A percentile compares a stretch with the other conserved stretches of the same genome.
Evolutionary conservation across 495 filamentous ascomycete species (phyloP).

Genomic region (Rhypophila decipiens): DNA sequence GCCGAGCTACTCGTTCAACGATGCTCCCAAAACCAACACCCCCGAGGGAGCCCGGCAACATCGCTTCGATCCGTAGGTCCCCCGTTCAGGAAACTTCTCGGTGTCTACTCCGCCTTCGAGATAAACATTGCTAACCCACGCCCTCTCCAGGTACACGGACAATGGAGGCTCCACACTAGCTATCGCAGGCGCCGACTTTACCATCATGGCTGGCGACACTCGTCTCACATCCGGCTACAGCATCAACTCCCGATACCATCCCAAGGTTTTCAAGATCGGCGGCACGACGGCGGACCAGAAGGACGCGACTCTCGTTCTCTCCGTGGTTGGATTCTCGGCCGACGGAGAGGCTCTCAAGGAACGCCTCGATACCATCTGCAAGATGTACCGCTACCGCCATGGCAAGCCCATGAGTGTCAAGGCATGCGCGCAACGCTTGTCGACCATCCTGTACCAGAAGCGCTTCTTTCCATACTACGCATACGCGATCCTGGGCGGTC

Average conservation of each 20-base stretch:
- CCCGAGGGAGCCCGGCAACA: constrained; percentile 57
- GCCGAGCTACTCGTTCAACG: constrained; percentile 53
- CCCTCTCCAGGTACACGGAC: constrained; percentile 74
- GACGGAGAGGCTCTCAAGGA: constrained; percentile 89
- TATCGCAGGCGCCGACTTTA: constrained; percentile 87
- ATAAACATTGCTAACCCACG: too few species aligned
- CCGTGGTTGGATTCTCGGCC: constrained; percentile 91
- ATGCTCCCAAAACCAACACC: constrained; percentile 36
- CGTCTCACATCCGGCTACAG: constrained; percentile 92
- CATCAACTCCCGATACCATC: constrained; percentile 91
- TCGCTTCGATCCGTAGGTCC: constrained; percentile 85
- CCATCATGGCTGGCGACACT: constrained; percentile 94
- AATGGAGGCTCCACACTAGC: constrained; percentile 96
- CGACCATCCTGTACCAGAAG: constrained; percentile 91
- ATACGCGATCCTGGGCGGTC: constrained; percentile 81
- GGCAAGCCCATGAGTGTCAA: constrained; percentile 87
- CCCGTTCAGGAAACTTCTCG: background rate
- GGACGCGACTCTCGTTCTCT: constrained; percentile 77
- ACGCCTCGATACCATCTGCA: constrained; percentile 81
- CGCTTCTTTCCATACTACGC: constrained; percentile 99
- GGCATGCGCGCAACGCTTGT: constrained; percentile 86
- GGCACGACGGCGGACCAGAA: constrained; percentile 77
- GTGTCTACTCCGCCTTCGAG: too few species aligned
- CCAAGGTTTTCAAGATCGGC: constrained; percentile 95
- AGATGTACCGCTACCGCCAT: constrained; percentile 95